Conservation (phyloP, 2,329 filamentous ascomycete genomes). For the Macroventuria anomochaeta region DNA sequence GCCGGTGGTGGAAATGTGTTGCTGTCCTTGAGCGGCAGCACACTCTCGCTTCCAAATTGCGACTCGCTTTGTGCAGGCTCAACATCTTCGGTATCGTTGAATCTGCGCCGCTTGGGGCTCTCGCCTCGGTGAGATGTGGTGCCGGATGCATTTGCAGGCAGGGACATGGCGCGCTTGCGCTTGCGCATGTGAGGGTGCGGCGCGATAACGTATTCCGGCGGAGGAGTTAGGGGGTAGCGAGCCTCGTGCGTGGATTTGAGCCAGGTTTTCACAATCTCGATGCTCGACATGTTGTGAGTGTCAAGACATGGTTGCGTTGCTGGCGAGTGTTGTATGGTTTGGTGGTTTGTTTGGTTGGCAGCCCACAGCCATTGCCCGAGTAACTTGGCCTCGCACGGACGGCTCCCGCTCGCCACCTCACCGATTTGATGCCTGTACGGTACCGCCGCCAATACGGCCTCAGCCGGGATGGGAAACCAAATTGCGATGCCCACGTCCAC, state of each 20-base stretch:
- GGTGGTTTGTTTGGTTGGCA: background rate
- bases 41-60: slow-evolving; percentile 20
- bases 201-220: slow-evolving; percentile 11
- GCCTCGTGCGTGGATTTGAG: slow-evolving; percentile 2
- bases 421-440: too few relatives aligned
- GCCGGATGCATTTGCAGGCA: slow-evolving; percentile 9
- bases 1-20: slow-evolving; percentile 20
- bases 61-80: slow-evolving; percentile 22
- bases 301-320: background rate
- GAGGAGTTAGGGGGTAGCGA: slow-evolving; percentile 15
- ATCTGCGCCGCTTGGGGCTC: slow-evolving; percentile 23
- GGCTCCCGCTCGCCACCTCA: too few relatives aligned
- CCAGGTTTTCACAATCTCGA: background rate
- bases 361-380: too few relatives aligned
- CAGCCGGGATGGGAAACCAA: too few relatives aligned
- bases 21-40: slow-evolving; percentile 17
- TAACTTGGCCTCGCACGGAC: too few relatives aligned
- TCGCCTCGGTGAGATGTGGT: slow-evolving; percentile 17
- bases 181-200: slow-evolving; percentile 14
- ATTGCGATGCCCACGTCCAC: too few relatives aligned
- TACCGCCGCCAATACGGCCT: too few relatives aligned
- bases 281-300: background rate
- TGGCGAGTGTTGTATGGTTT: background rate
- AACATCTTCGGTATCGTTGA: slow-evolving; percentile 18
- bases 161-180: slow-evolving; percentile 24